Evolutionary conservation across 192 early-diverging fungal genomes (phyloP), one percentile per base, ranked within the genome.

Genomic region (Physocladia obscura): DNA sequence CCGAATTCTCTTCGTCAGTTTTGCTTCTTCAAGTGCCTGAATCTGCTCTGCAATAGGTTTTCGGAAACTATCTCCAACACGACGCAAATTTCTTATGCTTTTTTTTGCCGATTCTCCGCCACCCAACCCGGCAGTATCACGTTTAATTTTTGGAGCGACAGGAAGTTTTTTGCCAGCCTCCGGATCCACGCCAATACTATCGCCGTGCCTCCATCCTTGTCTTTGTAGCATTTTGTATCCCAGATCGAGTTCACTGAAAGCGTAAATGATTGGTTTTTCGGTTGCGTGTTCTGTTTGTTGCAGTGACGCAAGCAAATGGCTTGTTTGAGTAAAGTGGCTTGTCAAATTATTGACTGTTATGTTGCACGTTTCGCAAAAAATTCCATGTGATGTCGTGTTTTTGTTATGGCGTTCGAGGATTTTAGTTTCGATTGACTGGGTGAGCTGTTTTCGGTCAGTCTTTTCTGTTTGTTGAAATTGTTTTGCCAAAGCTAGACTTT

Each of bases 151-250:
- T 5, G 59, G 56, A 24, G 56, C 56, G 6, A 57, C 31, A 5
- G 56, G 56, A 13, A 34, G 8, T 35, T 57, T 24, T 4, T 58
- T 35, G 21, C 57, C 34, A 35, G 8, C 1, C n/a, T n/a, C n/a
- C n/a, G n/a, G n/a, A n/a, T n/a, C n/a, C n/a, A n/a, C n/a, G 21
- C 60, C 60, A 13, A 62, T 17, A 15, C 22, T 44, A n/a, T 47
- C 60, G 29, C 60, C 60, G 39, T 62, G 60, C 8, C 8, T 27
- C 60, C 60, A 62, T 6, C 60, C 60, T 26, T 62, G 60, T 47
- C 48, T 62, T n/a, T 62, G 8, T 15, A 62, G 60, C 60, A 62
- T 62, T 44, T 3, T 37, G 40, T 62, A 62, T 44, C 60, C 60
- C 15, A 19, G 17, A 26, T 47, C 60, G 39, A 27, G 39, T 36